A percentile compares a stretch with the other conserved stretches of the same genome.
Evolutionary conservation across 768 basidiomycete genomes (phyloP).

Genomic region (Asterophora parasitica): DNA sequence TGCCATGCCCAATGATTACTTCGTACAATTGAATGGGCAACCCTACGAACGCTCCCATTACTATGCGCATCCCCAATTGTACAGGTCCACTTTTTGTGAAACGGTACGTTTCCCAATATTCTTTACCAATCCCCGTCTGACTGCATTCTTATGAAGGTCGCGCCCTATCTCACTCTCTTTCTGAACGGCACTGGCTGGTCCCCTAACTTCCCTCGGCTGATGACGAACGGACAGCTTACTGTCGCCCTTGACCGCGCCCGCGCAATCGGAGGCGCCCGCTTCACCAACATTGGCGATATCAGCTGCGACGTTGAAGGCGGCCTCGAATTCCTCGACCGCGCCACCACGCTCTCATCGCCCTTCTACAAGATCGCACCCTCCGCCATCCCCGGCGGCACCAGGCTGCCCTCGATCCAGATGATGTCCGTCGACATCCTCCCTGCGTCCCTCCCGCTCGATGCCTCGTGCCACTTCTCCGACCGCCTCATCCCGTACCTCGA

Average conservation of each 20-base stretch:
- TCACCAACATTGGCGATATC: constrained; percentile 78
- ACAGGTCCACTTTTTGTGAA: constrained; percentile 62
- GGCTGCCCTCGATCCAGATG: constrained; percentile 61
- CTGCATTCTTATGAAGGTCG: constrained; percentile 43
- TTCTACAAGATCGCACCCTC: constrained; percentile 51
- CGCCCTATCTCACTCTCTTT: constrained; percentile 80
- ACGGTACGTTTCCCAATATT: constrained; percentile 37
- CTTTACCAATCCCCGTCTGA: too few species aligned
- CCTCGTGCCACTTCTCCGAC: constrained; percentile 70
- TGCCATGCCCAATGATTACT: constrained; percentile 63
- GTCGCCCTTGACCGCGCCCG: constrained; percentile 45
- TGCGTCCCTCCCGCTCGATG: constrained; percentile 75
- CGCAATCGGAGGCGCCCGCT: constrained; percentile 48
- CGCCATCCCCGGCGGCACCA: constrained; percentile 27
- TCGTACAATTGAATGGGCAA: constrained; percentile 51
- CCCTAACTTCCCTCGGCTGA: constrained; percentile 69
- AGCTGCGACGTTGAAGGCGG: constrained; percentile 89
- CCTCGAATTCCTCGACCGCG: constrained; percentile 72
- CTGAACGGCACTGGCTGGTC: constrained; percentile 88
- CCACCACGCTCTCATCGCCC: constrained; percentile 76
- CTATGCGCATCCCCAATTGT: constrained; percentile 64
- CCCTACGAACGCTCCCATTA: constrained; percentile 65
- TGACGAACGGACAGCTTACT: constrained; percentile 61
- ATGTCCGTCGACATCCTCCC: constrained; percentile 93
- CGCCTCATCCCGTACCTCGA: constrained; percentile 66